Percentiles rank a stretch among this genome's conserved stretches.
phyloP scores from a whole-genome alignment of 2,329 filamentous ascomycete species.

The Aspergillus sp. region DNA sequence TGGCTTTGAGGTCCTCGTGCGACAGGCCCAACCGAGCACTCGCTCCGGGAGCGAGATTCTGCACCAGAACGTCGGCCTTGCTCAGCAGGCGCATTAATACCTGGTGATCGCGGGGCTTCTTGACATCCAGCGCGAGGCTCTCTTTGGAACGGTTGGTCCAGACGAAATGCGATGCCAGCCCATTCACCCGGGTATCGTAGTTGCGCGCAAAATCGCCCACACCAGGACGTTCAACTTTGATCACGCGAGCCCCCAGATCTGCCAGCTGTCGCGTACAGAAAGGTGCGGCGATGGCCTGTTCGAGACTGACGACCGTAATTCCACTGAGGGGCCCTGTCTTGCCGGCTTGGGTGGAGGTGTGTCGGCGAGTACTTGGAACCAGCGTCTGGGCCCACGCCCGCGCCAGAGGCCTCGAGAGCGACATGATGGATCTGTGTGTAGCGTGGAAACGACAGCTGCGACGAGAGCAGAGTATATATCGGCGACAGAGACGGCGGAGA shows the following conservation, averaged over 20 bases:
- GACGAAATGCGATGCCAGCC: slow-evolving; percentile 55
- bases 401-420: neutral
- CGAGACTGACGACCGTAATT: slow-evolving; percentile 53
- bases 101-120: slow-evolving; percentile 43
- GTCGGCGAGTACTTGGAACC: neutral
- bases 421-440: neutral
- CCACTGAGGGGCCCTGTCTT: slow-evolving; percentile 38
- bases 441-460: neutral
- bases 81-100: slow-evolving; percentile 45
- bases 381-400: neutral
- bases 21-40: slow-evolving; percentile 49
- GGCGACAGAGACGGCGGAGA: neutral
- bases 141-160: slow-evolving; percentile 58
- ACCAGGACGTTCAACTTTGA: slow-evolving; percentile 54
- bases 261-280: slow-evolving; percentile 57
- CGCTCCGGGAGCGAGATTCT: slow-evolving; percentile 55
- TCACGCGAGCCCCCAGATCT: slow-evolving; percentile 55
- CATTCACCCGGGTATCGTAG: slow-evolving; percentile 52
- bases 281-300: slow-evolving; percentile 56
- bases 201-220: slow-evolving; percentile 54
- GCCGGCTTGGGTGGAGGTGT: slow-evolving; percentile 5
- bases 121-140: slow-evolving; percentile 52
- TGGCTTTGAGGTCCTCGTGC: slow-evolving; percentile 41
- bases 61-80: slow-evolving; percentile 53
- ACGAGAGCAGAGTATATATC: neutral